These are phyloP conservation scores for Primulina eburnea DNA, from an alignment of 257 asterid species.

Conservation along the genomic window DNA sequence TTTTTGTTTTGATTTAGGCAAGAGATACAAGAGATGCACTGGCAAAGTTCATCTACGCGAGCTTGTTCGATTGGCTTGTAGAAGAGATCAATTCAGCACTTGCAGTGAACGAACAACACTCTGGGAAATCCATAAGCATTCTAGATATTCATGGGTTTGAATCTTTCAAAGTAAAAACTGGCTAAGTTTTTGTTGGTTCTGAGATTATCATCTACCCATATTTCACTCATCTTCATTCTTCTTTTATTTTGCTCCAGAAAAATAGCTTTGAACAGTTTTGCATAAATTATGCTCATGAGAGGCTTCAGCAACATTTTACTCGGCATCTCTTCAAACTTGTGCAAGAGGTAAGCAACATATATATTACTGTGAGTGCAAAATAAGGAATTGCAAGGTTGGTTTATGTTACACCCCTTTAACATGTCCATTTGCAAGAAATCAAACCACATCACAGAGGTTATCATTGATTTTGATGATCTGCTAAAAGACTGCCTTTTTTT, in stretches of 20 bases:
- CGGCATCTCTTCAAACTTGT: constrained; percentile 83
- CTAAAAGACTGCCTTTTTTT: constrained; percentile 5
- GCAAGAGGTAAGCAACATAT: constrained; percentile 70
- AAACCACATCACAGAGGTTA: constrained; percentile 14
- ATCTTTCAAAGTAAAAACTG: constrained; percentile 60
- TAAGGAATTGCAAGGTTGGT: constrained; percentile 14
- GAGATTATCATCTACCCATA: constrained; percentile 10
- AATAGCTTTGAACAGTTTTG: constrained; percentile 91
- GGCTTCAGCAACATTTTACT: constrained; percentile 93
- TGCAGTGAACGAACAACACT: constrained; percentile 48
- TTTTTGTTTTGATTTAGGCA: constrained; percentile 46
- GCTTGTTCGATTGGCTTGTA: constrained; percentile 88
- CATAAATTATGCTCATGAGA: constrained; percentile 92
- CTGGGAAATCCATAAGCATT: constrained; percentile 80
- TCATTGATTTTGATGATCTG: background rate
- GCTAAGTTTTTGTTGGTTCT: background rate
- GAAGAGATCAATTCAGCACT: constrained; percentile 69
- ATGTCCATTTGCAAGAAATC: background rate
- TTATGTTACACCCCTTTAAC: background rate
- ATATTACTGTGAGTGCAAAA: constrained; percentile 9
- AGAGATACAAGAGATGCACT: constrained; percentile 78
- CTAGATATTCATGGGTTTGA: constrained; percentile 90
- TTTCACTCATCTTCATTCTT: constrained; percentile 18
- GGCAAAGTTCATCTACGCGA: constrained; percentile 81
- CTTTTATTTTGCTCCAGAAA: constrained; percentile 41